phyloP scores from a whole-genome alignment of 768 basidiomycete genomes.

The Boletus rubropictus region DNA sequence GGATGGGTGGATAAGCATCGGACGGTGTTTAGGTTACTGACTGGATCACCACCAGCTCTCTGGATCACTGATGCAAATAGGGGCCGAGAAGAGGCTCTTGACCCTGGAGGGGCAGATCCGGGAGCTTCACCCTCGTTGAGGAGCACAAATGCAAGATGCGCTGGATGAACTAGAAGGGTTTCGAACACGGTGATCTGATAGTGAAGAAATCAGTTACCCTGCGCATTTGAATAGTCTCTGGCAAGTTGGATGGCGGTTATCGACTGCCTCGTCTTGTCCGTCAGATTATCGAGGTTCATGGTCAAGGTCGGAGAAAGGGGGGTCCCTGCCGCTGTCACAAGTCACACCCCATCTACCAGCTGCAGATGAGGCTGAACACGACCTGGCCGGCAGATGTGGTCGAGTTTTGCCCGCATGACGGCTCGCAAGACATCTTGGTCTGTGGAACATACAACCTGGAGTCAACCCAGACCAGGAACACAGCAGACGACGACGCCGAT shows the following conservation, averaged over 20 bases:
- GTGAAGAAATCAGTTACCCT: slow-evolving; percentile 43
- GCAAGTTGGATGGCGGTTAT: slow-evolving; percentile 73
- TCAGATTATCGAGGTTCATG: slow-evolving; percentile 65
- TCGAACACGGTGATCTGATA: not conserved
- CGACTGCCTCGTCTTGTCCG: slow-evolving; percentile 74
- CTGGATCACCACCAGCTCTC: slow-evolving; percentile 80
- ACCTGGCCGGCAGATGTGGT: slow-evolving; percentile 82
- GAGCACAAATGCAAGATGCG: slow-evolving; percentile 76
- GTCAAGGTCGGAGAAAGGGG: not conserved
- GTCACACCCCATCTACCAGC: not conserved
- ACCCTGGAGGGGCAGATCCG: slow-evolving; percentile 32
- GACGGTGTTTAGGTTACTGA: slow-evolving; percentile 31
- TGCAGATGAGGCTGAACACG: slow-evolving; percentile 49
- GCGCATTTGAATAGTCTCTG: slow-evolving; percentile 76
- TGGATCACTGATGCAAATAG: slow-evolving; percentile 75
- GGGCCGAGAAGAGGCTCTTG: slow-evolving; percentile 37
- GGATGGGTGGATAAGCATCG: not conserved
- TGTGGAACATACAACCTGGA: slow-evolving; percentile 91
- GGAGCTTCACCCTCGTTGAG: slow-evolving; percentile 57
- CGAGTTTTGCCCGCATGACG: slow-evolving; percentile 80
- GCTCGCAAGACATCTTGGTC: slow-evolving; percentile 58
- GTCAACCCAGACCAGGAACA: slow-evolving; percentile 15
- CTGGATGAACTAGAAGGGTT: slow-evolving; percentile 59
- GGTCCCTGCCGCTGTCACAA: no score
- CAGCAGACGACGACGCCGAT: slow-evolving; percentile 1